Conservation (phyloP, 1,284 basidiomycete genomes). For the Hypsizygus ulmarius region DNA sequence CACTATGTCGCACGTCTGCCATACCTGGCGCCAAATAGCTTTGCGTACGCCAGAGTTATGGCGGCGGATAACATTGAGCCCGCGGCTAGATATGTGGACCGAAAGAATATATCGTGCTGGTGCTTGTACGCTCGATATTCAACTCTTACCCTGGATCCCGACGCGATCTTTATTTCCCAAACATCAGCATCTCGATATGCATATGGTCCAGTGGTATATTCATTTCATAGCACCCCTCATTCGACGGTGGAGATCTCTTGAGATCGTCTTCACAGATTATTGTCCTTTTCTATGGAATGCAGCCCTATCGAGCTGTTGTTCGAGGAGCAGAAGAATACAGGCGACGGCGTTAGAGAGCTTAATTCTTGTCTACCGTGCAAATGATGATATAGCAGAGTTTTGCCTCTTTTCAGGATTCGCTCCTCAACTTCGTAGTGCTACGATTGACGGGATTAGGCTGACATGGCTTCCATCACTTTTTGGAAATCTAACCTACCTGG, state of each 20-base stretch:
- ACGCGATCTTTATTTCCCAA: constrained; percentile 24
- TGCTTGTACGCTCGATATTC: constrained; percentile 57
- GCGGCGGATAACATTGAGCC: constrained; percentile 51
- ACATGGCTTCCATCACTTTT: constrained; percentile 60
- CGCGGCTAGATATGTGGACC: constrained; percentile 53
- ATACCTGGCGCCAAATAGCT: constrained; percentile 56
- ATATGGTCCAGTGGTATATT: constrained; percentile 57
- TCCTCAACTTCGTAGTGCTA: constrained; percentile 51
- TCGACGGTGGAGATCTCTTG: constrained; percentile 56
- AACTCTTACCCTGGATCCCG: constrained; percentile 37
- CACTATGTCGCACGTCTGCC: constrained; percentile 62
- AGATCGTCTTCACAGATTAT: constrained; percentile 53
- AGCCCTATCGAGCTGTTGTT: constrained; percentile 50
- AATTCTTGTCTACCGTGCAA: constrained; percentile 54
- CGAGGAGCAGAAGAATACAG: constrained; percentile 31
- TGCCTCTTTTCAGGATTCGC: constrained; percentile 60
- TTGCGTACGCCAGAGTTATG: constrained; percentile 58
- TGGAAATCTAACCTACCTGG: constrained; percentile 55
- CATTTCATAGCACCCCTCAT: constrained; percentile 51
- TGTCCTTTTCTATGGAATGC: constrained; percentile 65
- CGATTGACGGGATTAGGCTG: constrained; percentile 61
- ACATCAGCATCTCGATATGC: constrained; percentile 40
- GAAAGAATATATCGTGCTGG: constrained; percentile 56
- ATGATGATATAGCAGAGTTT: constrained; percentile 67
- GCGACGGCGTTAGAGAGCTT: constrained; percentile 54